Evolutionary conservation across 805 yeast species (phyloP), one percentile per base, ranked within the genome.

Genomic region (Zygotorulaspora florentina): DNA sequence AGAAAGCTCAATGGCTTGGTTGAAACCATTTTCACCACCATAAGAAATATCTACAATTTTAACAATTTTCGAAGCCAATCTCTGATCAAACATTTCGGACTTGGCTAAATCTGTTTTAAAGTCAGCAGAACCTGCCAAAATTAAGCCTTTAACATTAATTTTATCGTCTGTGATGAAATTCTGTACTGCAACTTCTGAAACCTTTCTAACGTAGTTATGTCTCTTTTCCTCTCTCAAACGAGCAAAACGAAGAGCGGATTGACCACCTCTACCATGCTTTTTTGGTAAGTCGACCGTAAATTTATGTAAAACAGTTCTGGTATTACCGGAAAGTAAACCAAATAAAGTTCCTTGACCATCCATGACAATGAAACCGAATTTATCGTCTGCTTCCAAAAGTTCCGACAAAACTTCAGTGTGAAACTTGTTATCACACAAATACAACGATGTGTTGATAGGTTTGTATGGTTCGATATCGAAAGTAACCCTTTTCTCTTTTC

Each of bases 241-340:
- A 20, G 97, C 84, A 76, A 93, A 93, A 87, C 99, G 98, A 58
- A 93, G 67, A 37, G 99, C 99, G 52, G 99, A 93, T 75, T 93
- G 99, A 85, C 99, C 99, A 86, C 99, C 99, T 79, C 99, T 86
- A 64, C 99, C 99, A 77, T 93, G 99, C 87, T 93, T 93, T 76
- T 93, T 93, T 61, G 99, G 99, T 61, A 93, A 76, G 70, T 93
- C 99, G 46, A 93, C 99, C 1, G 89, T 85, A 72, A 93, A 93
- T 71, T 93, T 93, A 71, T 91, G 96, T 64, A 93, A 75, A 37
- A 93, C 87, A 52, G 93, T 96, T 75, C 99, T 85, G 39, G 96
- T 90, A 73, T 93, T 93, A 68, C 99, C 99, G 37, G 95, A 82
- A 45, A 93, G 81, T 15, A 95, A 78, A 71, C 99, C 99, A 59